Base-by-base conservation (phyloP, 805 yeast genomes). In the Candida mattraensis region DNA sequence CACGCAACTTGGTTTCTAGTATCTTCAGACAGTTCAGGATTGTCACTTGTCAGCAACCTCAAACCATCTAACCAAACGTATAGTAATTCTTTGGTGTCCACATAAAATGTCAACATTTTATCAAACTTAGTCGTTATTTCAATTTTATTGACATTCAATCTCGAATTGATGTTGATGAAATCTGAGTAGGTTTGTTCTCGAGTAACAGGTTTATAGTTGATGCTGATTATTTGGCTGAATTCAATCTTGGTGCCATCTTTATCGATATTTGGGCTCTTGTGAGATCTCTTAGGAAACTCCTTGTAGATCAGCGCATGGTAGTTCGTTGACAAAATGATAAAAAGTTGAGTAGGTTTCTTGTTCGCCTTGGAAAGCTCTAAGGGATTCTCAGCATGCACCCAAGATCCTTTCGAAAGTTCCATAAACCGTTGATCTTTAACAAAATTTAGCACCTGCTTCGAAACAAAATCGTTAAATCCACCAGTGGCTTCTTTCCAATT, bases 11-110 rank as follows among this genome's bases (percentile, higher is more conserved):
- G 79, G 14, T 48, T 51, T 37, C 58, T 56, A 5, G 80, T 66
- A 13, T 69, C 76, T 0, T 52, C 54, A 1, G 79, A 71, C 12
- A 72, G 43, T 22, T 51, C 60, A 15, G 48, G 54, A 33, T 51
- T 66, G 11, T 52, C 48, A 35, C 67, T 64, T 14, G 69, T 62
- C 22, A 77, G 52, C 53, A 78, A 61, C 50, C 76, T 77, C 36
- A 86, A 57, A 0, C 94, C 95, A 60, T 87, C 95, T 22, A 82
- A 63, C 94, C 94, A 87, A 6, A 80, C 74, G 35, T 74, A 76
- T 27, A 82, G 77, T 31, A 76, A 71, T 30, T 81, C 86, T 44
- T 74, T 72, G 1, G 86, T 80, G 40, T 83, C 89, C 10, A 85
- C 74, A 53, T 72, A 85, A 49, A 85, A 81, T n/a, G 69, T 57